These are phyloP conservation scores for Cerrena zonata DNA, from an alignment of 1,284 basidiomycete species.

Conservation along the genomic window DNA sequence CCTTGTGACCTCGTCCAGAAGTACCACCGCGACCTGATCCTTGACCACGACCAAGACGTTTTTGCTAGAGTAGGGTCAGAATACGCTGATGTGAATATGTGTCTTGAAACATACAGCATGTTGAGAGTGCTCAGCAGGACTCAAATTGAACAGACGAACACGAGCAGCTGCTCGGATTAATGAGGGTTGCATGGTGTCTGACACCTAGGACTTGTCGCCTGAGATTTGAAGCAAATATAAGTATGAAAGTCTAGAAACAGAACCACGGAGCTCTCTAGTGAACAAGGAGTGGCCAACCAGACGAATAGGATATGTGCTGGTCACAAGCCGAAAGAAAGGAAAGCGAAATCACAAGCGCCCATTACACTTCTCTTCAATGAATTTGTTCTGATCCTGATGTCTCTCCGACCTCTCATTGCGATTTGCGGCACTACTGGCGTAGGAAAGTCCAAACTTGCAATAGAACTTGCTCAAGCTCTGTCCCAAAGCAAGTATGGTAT, in stretches of 20 bases:
- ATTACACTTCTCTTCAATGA: not conserved
- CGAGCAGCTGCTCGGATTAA: conserved; percentile 14
- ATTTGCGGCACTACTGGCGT: conserved; percentile 95
- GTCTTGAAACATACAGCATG: conserved; percentile 43
- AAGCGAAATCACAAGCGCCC: conserved; percentile 1
- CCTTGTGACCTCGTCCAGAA: conserved; percentile 90
- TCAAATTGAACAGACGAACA: conserved; percentile 51
- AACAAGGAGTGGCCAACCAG: too few relatives aligned
- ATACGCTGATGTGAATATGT: conserved; percentile 6
- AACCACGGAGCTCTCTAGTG: too few relatives aligned
- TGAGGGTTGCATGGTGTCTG: too few relatives aligned
- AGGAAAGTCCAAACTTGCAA: conserved; percentile 90
- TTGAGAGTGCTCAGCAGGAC: conserved; percentile 55
- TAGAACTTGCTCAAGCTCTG: conserved; percentile 75
- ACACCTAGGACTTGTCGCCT: too few relatives aligned
- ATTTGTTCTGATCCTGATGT: conserved; percentile 13
- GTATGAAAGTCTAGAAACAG: too few relatives aligned
- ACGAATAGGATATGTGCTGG: too few relatives aligned
- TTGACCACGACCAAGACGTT: conserved; percentile 90
- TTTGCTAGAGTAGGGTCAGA: conserved; percentile 53
- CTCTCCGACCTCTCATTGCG: conserved; percentile 62
- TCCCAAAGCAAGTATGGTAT: conserved; percentile 18
- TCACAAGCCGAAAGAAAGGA: not conserved
- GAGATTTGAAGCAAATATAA: too few relatives aligned
- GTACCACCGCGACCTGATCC: conserved; percentile 88